phyloP scores from a whole-genome alignment of 345 rosid species.

The Xanthoceras sorbifolium region DNA sequence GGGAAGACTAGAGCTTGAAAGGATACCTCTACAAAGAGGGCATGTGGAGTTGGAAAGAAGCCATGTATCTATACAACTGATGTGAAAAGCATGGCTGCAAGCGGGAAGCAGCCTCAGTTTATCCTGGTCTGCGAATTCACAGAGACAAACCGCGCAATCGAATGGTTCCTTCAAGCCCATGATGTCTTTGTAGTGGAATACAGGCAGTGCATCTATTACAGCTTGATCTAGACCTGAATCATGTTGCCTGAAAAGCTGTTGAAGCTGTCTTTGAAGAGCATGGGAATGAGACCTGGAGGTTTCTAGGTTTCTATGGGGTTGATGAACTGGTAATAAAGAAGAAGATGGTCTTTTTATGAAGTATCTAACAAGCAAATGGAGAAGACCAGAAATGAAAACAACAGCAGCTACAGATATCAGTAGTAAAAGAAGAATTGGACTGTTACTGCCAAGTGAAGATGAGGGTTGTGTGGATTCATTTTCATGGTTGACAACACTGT shows the following conservation, averaged over 20 bases:
- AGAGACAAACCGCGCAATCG: slow-evolving; percentile 79
- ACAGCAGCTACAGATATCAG: slow-evolving; percentile 51
- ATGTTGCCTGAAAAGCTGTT: slow-evolving; percentile 65
- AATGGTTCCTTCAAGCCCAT: slow-evolving; percentile 66
- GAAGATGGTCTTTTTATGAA: slow-evolving; percentile 43
- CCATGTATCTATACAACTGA: slow-evolving; percentile 73
- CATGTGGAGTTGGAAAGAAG: slow-evolving; percentile 82
- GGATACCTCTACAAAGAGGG: slow-evolving; percentile 66
- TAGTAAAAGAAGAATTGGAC: slow-evolving; percentile 53
- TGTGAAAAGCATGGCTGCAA: slow-evolving; percentile 78
- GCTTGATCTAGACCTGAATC: slow-evolving; percentile 79
- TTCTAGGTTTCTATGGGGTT: slow-evolving; percentile 46
- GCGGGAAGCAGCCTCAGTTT: slow-evolving; percentile 65
- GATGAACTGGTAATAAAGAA: slow-evolving; percentile 35
- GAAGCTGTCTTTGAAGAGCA: slow-evolving; percentile 63
- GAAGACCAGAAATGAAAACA: slow-evolving; percentile 55
- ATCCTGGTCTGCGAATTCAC: slow-evolving; percentile 57
- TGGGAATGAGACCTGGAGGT: slow-evolving; percentile 45
- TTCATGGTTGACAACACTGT: slow-evolving; percentile 17
- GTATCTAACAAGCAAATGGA: slow-evolving; percentile 63
- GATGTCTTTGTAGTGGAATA: slow-evolving; percentile 61
- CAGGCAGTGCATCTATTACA: slow-evolving; percentile 64
- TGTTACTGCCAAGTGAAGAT: slow-evolving; percentile 36
- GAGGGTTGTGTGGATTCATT: slow-evolving; percentile 33
- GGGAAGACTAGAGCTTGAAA: slow-evolving; percentile 32